Evolutionary conservation across 2,329 filamentous ascomycete species (phyloP), one percentile per base, ranked within the genome.

Genomic region (Gnomoniopsis smithogilvyi): DNA sequence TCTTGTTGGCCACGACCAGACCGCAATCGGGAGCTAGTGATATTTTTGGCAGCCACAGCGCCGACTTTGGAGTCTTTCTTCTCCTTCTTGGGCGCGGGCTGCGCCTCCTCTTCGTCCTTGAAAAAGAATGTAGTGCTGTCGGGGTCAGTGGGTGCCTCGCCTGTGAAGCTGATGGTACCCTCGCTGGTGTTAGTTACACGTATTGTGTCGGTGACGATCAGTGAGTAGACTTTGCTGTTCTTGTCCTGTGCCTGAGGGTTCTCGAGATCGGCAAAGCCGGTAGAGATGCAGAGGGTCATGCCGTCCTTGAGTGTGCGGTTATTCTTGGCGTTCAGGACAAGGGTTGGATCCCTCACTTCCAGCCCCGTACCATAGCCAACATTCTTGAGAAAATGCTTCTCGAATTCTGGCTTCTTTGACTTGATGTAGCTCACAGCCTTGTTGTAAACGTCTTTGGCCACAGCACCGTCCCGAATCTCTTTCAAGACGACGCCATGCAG

Each of bases 61-160:
- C 91, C 92, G 10, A 95, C 89, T 47, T 89, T 86, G 0, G 86
- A 80, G 67, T 95, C 89, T 74, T 88, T 92, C 81, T 95, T 96
- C 67, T 93, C 87, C 74, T 96, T 96, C 66, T 95, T 96, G n/a
- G 91, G 90, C 11, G 90, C 84, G 34, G 91, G 90, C 72, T 92
- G 87, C 63, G 91, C 86, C 65, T 96, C 91, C 70, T 96, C 92
- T 62, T 96, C 92, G 66, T 98, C 94, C 70, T 96, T 96, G 80
- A 99, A 99, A 77, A 97, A 98, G 80, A 99, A 99, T 0, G 94
- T 96, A 43, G 94, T 94, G 3, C 92, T 92, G 68, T 98, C 95
- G 60, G 96, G 85, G 69, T 96, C 94, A 30, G 91, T 90, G 2
- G 93, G 88, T 0, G 94, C 93, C 70, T 97, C 93, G 60, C 92